Base-by-base conservation (phyloP, 768 basidiomycete species). In the Lanmaoa pseudosensibilis region DNA sequence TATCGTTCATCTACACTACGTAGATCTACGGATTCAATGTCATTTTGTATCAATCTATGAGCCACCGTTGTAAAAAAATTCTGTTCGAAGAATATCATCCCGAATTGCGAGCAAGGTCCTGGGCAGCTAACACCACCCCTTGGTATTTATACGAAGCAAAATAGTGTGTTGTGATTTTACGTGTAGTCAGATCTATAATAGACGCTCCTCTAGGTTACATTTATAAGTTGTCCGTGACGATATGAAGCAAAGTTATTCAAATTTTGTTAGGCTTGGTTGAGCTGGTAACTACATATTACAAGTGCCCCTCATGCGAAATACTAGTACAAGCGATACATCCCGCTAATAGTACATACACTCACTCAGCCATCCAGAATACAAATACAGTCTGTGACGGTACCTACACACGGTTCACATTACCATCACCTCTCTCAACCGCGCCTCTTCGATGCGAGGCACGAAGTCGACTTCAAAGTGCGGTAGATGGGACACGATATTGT, bases 401-500 rank as follows among this genome's bases (percentile, higher is more conserved):
- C 8, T 4, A 25, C 10, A 19, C 25, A 6, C n/a, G 1, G 10
- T 36, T 45, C 30, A 58, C 34, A 37, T 36, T 12, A 10, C 16
- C 58, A 67, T 60, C 52, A 56, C 19, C 33, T 64, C 62, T 43
- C 55, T 59, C 52, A 70, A 40, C 25, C 44, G 59, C 7, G 15
- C 32, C 38, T 54, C 54, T 0, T 37, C 30, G 18, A 72, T 60
- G 25, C 84, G 65, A 1, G 84, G 82, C 55, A 79, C 77, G 58
- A 88, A 86, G 2, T 70, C 61, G 1, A 80, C 82, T 23, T 77
- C 76, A 66, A 88, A 89, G 4, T 80, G 80, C 37, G 75, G 50
- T 2, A 85, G 79, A 57, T 83, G 85, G 0, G 79, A 73, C 59
- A 86, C 84, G 5, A 80, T 77, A 4, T 78, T 80, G 61, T 85